A percentile compares a stretch with the other conserved stretches of the same genome.
phyloP scores from a whole-genome alignment of 2,329 filamentous ascomycete genomes.

The Metarhizium brunneum region DNA sequence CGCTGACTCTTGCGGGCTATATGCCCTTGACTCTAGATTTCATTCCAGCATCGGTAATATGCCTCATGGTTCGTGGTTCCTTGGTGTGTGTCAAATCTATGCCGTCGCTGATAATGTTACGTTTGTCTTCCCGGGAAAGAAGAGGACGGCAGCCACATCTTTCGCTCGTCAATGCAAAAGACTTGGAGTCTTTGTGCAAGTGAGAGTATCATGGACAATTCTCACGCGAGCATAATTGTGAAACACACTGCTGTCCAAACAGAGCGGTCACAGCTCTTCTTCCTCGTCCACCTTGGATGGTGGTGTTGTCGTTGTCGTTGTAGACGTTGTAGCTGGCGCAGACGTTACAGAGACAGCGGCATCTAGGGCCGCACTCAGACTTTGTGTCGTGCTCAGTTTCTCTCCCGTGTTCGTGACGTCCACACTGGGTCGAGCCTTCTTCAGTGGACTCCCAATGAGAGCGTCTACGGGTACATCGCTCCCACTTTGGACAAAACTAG shows the following conservation, averaged over 20 bases:
- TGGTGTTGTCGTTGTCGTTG: slow-evolving; percentile 10
- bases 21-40: not conserved
- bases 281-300: slow-evolving; percentile 24
- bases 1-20: not conserved
- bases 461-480: slow-evolving; percentile 25
- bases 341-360: slow-evolving; percentile 17
- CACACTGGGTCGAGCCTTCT: slow-evolving; percentile 60
- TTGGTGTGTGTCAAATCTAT: not conserved
- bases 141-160: not conserved
- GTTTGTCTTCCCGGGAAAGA: not conserved
- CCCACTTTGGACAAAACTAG: slow-evolving; percentile 20
- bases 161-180: not conserved
- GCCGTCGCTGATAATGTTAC: not conserved
- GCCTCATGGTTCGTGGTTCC: not conserved
- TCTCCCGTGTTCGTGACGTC: slow-evolving; percentile 18
- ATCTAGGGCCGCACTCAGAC: slow-evolving; percentile 25
- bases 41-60: not conserved
- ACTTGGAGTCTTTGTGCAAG: not conserved
- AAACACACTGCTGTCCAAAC: not conserved
- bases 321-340: slow-evolving; percentile 11
- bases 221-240: not conserved
- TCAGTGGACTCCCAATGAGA: slow-evolving; percentile 60
- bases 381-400: slow-evolving; percentile 20
- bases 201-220: not conserved
- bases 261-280: slow-evolving; percentile 28